A percentile compares a stretch with the other conserved stretches of the same genome.
Conservation (phyloP, 2,329 filamentous ascomycete species). For the Aspergillus fumigatus region DNA sequence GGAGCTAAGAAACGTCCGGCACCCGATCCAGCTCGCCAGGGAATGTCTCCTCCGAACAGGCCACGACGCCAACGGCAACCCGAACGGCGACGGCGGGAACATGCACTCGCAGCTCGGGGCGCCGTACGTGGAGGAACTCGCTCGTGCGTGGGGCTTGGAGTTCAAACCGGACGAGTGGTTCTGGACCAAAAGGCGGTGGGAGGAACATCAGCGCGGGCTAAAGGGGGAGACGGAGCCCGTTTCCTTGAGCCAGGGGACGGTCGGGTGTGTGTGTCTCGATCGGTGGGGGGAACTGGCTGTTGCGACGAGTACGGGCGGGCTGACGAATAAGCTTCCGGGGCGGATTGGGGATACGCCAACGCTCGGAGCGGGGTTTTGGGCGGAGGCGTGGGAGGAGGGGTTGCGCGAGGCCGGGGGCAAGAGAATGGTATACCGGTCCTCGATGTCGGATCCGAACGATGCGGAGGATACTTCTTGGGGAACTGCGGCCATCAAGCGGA, state of each 20-base stretch:
- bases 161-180: slow-evolving; percentile 68
- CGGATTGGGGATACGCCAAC: slow-evolving; percentile 83
- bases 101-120: slow-evolving; percentile 66
- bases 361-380: slow-evolving; percentile 83
- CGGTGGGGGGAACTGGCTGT: slow-evolving; percentile 66
- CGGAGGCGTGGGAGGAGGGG: slow-evolving; percentile 66
- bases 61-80: slow-evolving; percentile 56
- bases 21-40: slow-evolving; percentile 70
- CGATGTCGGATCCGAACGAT: not conserved
- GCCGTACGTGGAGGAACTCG: slow-evolving; percentile 63
- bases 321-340: slow-evolving; percentile 86
- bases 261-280: slow-evolving; percentile 78
- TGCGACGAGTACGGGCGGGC: slow-evolving; percentile 64
- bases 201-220: slow-evolving; percentile 65
- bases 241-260: slow-evolving; percentile 72
- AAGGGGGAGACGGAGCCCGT: slow-evolving; percentile 27
- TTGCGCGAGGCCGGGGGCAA: not conserved
- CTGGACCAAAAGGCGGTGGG: slow-evolving; percentile 73
- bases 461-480: not conserved
- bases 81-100: slow-evolving; percentile 29
- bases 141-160: slow-evolving; percentile 58
- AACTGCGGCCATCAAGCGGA: not conserved
- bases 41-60: slow-evolving; percentile 58
- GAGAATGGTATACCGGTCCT: not conserved
- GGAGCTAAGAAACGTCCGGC: slow-evolving; percentile 67